Conservation (phyloP, 495 filamentous ascomycete genomes). For the Tuber melanosporum region DNA sequence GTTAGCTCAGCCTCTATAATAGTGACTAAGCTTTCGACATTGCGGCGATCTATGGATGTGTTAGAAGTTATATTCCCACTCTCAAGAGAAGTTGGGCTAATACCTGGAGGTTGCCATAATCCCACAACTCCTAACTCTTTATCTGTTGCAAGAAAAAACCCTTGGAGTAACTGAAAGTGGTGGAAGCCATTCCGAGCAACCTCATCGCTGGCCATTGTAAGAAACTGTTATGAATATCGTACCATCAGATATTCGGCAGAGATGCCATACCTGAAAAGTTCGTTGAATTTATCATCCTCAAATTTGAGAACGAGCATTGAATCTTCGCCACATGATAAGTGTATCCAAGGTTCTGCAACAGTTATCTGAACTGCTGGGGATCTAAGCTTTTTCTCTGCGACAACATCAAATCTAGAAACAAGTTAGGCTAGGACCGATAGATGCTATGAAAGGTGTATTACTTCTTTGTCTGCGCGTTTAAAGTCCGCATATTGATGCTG, state of each 20-base stretch:
- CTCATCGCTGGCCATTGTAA: constrained; percentile 28
- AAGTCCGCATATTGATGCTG: constrained; percentile 24
- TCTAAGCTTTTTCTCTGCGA: constrained; percentile 31
- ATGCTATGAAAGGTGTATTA: constrained; percentile 4
- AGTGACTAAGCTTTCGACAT: constrained; percentile 32
- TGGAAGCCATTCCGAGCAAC: constrained; percentile 40
- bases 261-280: constrained; percentile 29
- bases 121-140: constrained; percentile 40
- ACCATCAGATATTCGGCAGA: background rate
- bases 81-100: background rate
- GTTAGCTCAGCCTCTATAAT: constrained; percentile 39
- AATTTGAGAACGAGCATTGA: constrained; percentile 39
- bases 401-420: constrained; percentile 26
- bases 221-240: constrained; percentile 9
- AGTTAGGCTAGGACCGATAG: constrained; percentile 5
- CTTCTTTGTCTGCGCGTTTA: constrained; percentile 34
- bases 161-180: constrained; percentile 29
- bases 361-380: constrained; percentile 41
- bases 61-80: constrained; percentile 12
- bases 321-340: constrained; percentile 38
- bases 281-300: constrained; percentile 27
- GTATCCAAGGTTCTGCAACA: constrained; percentile 39
- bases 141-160: constrained; percentile 38
- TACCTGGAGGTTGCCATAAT: constrained; percentile 38
- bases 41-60: constrained; percentile 23